These are phyloP conservation scores for Hortiboletus flavorubellus DNA, from an alignment of 768 basidiomycete genomes.

Conservation along the genomic window DNA sequence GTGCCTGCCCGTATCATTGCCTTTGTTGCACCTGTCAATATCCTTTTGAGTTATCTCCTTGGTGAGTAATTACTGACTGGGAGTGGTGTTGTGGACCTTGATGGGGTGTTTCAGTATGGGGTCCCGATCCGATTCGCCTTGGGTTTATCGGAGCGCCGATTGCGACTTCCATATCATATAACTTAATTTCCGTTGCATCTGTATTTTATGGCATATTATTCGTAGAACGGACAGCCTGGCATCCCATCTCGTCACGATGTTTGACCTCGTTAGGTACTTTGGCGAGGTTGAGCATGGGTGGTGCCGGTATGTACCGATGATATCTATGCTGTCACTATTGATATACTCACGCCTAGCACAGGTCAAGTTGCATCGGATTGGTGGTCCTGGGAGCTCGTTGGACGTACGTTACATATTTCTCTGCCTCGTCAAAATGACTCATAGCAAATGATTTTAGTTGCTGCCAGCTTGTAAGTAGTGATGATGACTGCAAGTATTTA, in stretches of 20 bases:
- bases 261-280: constrained; percentile 68
- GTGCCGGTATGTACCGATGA: constrained; percentile 50
- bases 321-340: neutral
- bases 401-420: constrained; percentile 28
- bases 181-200: constrained; percentile 64
- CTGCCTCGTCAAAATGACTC: neutral
- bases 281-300: constrained; percentile 74
- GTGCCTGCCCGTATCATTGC: constrained; percentile 84
- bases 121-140: constrained; percentile 72
- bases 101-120: constrained; percentile 79
- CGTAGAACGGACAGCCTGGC: constrained; percentile 76
- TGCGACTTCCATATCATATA: constrained; percentile 84
- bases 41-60: constrained; percentile 76
- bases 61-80: constrained; percentile 39
- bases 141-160: constrained; percentile 94
- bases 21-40: constrained; percentile 81
- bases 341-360: constrained; percentile 12
- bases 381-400: constrained; percentile 96
- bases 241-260: constrained; percentile 64
- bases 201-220: constrained; percentile 61
- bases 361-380: constrained; percentile 86
- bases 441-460: constrained; percentile 33
- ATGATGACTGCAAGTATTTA: neutral
- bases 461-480: constrained; percentile 47
- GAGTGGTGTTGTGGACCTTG: constrained; percentile 24